Percentiles rank a stretch among this genome's conserved stretches.
phyloP scores from a whole-genome alignment of 495 filamentous ascomycete species.

The Penicillium simplicissimum region DNA sequence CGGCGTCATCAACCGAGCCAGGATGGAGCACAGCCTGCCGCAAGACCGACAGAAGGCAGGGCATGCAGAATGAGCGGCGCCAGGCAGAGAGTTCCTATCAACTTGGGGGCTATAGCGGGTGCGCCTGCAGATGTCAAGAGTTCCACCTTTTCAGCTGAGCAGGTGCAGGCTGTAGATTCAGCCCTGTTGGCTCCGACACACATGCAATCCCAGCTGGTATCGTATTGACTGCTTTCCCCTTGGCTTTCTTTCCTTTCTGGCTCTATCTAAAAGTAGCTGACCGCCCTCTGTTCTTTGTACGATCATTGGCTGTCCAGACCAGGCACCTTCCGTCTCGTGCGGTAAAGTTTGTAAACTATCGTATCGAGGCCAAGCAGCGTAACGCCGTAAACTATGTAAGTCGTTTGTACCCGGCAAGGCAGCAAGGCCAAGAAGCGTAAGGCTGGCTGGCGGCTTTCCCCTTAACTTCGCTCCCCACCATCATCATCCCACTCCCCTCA shows the following conservation, averaged over 20 bases:
- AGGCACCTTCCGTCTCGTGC: neutral
- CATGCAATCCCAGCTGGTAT: neutral
- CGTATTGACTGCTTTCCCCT: neutral
- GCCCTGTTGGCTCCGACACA: neutral
- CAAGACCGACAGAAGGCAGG: neutral
- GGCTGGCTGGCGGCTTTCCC: constrained; percentile 24
- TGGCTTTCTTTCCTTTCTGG: neutral
- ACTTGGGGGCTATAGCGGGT: neutral
- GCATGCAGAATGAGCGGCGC: neutral
- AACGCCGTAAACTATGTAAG: constrained; percentile 18
- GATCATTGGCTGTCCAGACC: constrained; percentile 15
- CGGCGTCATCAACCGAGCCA: constrained; percentile 4
- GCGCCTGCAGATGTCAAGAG: constrained; percentile 6
- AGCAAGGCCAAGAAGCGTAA: constrained; percentile 16
- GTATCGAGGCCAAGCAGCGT: neutral
- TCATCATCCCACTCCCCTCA: constrained; percentile 15
- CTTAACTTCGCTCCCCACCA: constrained; percentile 27
- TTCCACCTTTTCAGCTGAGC: constrained; percentile 9
- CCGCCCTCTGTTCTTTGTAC: constrained; percentile 11
- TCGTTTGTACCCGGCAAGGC: constrained; percentile 13
- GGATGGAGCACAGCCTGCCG: neutral
- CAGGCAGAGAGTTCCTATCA: constrained; percentile 1
- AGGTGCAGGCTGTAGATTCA: neutral
- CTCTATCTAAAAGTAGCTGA: constrained; percentile 3
- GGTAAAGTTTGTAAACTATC: neutral